Base-by-base conservation (phyloP, 345 rosid species). In the Kernera saxatilis region DNA sequence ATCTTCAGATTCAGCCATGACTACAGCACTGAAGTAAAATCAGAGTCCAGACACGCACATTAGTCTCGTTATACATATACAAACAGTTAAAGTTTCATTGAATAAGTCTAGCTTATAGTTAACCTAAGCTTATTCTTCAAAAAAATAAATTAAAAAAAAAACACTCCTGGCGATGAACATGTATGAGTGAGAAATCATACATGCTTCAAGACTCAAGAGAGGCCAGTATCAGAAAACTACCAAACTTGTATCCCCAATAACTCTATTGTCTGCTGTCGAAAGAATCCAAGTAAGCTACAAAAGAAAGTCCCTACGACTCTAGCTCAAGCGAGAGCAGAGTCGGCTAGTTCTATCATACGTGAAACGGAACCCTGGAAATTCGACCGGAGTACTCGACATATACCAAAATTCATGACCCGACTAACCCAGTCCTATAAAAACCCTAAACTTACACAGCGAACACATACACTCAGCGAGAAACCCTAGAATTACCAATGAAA, bases 1-100 rank as follows among this genome's bases (percentile, higher is more conserved):
- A 71, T 73, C 69, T 27, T 79, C 81, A 65, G 73, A 57, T 74
- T 79, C 84, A 8, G 82, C 72, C 85, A 82, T 82, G 13, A 17
- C 44, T 55, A 26, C 25, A 59, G 36, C 29, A 5, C 66, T 68
- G 51, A 17, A 7, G 32, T 21, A 51, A 27, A 67, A 13, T 8
- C n/a, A 40, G 12, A 18, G 19, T 4, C 25, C 6, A 39, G n/a
- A 9, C 5, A 64, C 36, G 4, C 40, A 45, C 13, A 56, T 56
- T 40, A 58, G 30, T 15, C 21, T 2, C 27, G 2, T 7, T 12
- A 43, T 10, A 33, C 32, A 54, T 26, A 19, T 17, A 32, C 2
- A 63, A 54, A 64, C 45, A 43, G 12, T 3, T 35, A 13, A 18
- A 11, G 43, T 32, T 21, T 32, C 29, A 45, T 14, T 11, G 29